phyloP scores from a whole-genome alignment of 768 basidiomycete species.

The Rhizopogon sp. region DNA sequence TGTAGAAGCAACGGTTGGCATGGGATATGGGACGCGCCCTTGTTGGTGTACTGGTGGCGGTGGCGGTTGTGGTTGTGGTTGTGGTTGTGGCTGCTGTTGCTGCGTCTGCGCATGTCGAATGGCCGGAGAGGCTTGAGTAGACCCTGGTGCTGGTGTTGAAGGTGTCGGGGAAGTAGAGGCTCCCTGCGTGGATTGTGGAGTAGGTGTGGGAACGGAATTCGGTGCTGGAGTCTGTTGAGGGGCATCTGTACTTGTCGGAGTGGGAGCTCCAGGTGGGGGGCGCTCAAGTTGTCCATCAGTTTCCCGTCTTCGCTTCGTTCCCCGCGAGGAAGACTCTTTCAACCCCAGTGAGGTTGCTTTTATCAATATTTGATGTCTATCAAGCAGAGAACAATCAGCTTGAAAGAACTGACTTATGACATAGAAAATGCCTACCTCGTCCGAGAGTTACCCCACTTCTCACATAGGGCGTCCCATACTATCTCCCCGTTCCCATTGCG shows the following conservation, averaged over 20 bases:
- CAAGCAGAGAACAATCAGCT: background rate
- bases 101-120: slow-evolving; percentile 27
- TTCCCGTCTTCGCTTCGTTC: slow-evolving; percentile 55
- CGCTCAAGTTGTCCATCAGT: slow-evolving; percentile 29
- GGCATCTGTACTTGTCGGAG: slow-evolving; percentile 15
- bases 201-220: slow-evolving; percentile 24
- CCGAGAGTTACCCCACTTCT: slow-evolving; percentile 68
- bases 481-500: slow-evolving; percentile 43
- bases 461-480: slow-evolving; percentile 77
- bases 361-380: slow-evolving; percentile 76
- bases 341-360: slow-evolving; percentile 77
- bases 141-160: slow-evolving; percentile 24
- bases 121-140: slow-evolving; percentile 31
- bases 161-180: slow-evolving; percentile 29
- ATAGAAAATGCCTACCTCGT: slow-evolving; percentile 48
- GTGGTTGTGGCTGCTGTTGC: slow-evolving; percentile 10
- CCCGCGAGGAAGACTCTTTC: slow-evolving; percentile 68
- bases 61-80: slow-evolving; percentile 8
- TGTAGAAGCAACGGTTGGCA: slow-evolving; percentile 65
- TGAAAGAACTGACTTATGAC: background rate
- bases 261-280: slow-evolving; percentile 15
- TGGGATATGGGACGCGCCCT: slow-evolving; percentile 53
- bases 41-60: slow-evolving; percentile 15
- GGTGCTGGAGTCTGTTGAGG: slow-evolving; percentile 22
- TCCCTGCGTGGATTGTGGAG: slow-evolving; percentile 20